Base-by-base conservation (phyloP, 352 stramenopile genomes). In the Globisporangium ultimum region DNA sequence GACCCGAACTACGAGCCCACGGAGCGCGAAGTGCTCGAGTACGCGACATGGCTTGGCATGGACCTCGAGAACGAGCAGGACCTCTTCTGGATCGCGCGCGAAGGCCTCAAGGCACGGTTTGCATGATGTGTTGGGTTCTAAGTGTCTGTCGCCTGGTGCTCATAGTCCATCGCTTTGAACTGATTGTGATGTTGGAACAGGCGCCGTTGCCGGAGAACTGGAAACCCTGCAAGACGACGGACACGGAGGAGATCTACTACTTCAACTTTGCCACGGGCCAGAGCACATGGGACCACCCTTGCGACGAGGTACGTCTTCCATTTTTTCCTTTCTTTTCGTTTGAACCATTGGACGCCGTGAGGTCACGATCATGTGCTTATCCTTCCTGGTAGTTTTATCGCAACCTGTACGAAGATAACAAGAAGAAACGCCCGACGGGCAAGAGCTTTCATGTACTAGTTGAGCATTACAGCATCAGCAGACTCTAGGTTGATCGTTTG, bases 191-290 rank as follows among this genome's bases (percentile, higher is more conserved):
- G 42, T 0, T 34, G 34, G 9, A 34, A 28, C 45, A 76, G 66
- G 92, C 94, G 15, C 93, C 94, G 28, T 71, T 98, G 12, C 94
- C 91, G 38, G 80, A 97, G 58, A 93, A 98, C 68, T 98, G 94
- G 94, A 98, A 98, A 71, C 91, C 93, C 13, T 98, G 93, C 72
- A 98, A 98, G 72, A 97, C 90, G 21, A 96, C 86, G 14, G 89
- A 98, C 70, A 98, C 94, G 55, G 89, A 97, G 36, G 94, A 98
- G 68, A 97, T 98, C 60, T 98, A 98, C 69, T 98, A 98, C 70
- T 98, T 98, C 69, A 98, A 98, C 70, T 98, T 98, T 66, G 74
- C 83, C 14, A 78, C 72, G 10, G 93, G 93, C 4, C 87, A 97
- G 69, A 96, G 82, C 67, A 97, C 91, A 38, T 98, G 93, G 93